These are phyloP conservation scores for Botryosphaeria dothidea DNA, from an alignment of 2,329 filamentous ascomycete genomes.

Conservation along the genomic window DNA sequence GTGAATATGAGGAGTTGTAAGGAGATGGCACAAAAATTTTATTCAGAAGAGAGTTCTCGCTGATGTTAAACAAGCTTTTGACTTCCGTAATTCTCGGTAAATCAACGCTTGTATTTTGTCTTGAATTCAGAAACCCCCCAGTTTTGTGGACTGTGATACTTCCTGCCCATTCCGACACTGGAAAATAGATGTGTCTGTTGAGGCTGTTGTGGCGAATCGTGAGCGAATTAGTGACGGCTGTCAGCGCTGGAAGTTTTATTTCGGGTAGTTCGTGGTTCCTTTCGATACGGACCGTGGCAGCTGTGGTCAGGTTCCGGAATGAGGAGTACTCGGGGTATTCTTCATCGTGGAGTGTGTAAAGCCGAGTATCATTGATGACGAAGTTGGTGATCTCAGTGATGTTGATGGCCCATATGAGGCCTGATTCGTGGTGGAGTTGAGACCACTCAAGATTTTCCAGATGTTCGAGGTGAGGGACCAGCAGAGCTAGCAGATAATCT, in stretches of 20 bases:
- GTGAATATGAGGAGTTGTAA: no score
- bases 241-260: not conserved
- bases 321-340: not conserved
- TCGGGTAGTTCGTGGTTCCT: not conserved
- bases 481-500: not conserved
- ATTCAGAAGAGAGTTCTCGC: not conserved
- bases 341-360: not conserved
- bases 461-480: not conserved
- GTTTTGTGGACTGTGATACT: not conserved
- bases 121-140: not conserved
- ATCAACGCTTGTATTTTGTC: not conserved
- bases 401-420: not conserved
- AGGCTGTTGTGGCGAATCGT: no score
- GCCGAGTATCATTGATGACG: not conserved
- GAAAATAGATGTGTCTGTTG: not conserved
- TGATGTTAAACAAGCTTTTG: not conserved
- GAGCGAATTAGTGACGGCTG: no score
- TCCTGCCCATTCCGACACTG: not conserved
- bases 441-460: not conserved
- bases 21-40: not conserved
- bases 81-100: not conserved
- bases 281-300: not conserved
- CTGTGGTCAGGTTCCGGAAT: not conserved
- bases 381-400: not conserved
- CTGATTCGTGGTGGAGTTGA: not conserved